These are phyloP conservation scores for Penicillium vulpinum DNA, from an alignment of 2,329 filamentous ascomycete genomes.

Conservation along the genomic window DNA sequence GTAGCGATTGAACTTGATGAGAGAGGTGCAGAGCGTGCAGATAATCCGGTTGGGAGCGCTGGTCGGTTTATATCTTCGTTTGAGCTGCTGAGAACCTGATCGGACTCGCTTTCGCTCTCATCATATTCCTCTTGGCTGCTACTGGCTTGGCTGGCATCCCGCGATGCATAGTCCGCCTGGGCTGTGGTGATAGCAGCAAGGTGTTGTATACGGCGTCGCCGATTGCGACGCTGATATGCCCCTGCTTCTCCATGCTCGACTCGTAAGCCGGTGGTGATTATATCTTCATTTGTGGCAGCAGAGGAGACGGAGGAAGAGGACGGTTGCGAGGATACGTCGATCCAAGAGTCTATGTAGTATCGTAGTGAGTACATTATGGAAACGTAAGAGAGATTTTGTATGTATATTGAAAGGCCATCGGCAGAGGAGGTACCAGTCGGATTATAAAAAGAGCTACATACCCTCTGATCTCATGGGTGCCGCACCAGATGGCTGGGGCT, in stretches of 20 bases:
- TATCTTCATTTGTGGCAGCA: slow-evolving; percentile 70
- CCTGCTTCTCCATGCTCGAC: slow-evolving; percentile 61
- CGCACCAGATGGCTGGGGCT: slow-evolving; percentile 39
- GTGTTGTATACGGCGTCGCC: slow-evolving; percentile 45
- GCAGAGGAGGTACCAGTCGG: slow-evolving; percentile 11
- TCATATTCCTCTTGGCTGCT: slow-evolving; percentile 95
- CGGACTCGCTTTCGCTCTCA: slow-evolving; percentile 87
- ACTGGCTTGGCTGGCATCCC: slow-evolving; percentile 49
- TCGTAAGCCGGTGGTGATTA: slow-evolving; percentile 82
- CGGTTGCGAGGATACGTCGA: slow-evolving; percentile 88
- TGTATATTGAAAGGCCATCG: slow-evolving; percentile 23
- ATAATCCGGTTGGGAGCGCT: slow-evolving; percentile 23
- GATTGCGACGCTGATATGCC: slow-evolving; percentile 61
- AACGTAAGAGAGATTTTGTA: slow-evolving; percentile 10
- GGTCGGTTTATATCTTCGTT: slow-evolving; percentile 56
- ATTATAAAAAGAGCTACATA: slow-evolving; percentile 30
- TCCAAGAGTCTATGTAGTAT: slow-evolving; percentile 79
- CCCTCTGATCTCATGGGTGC: slow-evolving; percentile 46
- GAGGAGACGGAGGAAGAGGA: slow-evolving; percentile 91
- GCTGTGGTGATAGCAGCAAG: slow-evolving; percentile 41
- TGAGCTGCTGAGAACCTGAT: slow-evolving; percentile 65
- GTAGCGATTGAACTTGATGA: slow-evolving; percentile 33
- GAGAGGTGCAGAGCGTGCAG: slow-evolving; percentile 24
- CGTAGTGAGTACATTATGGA: slow-evolving; percentile 46
- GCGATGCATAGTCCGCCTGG: slow-evolving; percentile 43